Conservation (phyloP, 1,139 yeast species). For the Sugiyamaella castrensis region DNA sequence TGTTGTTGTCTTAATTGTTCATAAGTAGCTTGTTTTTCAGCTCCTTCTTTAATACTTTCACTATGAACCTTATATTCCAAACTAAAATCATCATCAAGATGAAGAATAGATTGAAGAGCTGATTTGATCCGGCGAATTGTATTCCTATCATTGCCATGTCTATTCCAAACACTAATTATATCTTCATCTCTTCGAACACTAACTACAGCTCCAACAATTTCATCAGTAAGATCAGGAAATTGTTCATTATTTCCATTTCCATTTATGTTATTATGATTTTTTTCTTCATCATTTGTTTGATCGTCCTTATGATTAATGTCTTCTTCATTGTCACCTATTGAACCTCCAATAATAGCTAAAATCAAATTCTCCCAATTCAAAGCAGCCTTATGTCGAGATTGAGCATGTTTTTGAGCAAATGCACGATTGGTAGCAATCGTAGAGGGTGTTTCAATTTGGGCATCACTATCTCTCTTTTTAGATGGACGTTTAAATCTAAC, state of each 20-base stretch:
- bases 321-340: slow-evolving; percentile 23
- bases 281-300: background rate
- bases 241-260: slow-evolving; percentile 15
- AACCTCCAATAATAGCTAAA: slow-evolving; percentile 36
- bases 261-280: background rate
- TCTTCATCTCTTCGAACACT: slow-evolving; percentile 40
- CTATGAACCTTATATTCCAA: slow-evolving; percentile 35
- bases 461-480: slow-evolving; percentile 14
- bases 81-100: slow-evolving; percentile 25
- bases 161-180: slow-evolving; percentile 38
- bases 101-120: slow-evolving; percentile 27
- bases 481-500: slow-evolving; percentile 45
- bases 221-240: slow-evolving; percentile 26
- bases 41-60: slow-evolving; percentile 33
- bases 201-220: slow-evolving; percentile 38
- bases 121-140: slow-evolving; percentile 25
- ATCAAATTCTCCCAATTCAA: slow-evolving; percentile 37
- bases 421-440: slow-evolving; percentile 7
- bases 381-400: slow-evolving; percentile 31
- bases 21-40: slow-evolving; percentile 23
- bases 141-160: slow-evolving; percentile 23
- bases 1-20: slow-evolving; percentile 11
- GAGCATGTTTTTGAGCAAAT: slow-evolving; percentile 14
- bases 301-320: background rate
- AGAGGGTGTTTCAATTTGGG: background rate